Base-by-base conservation (phyloP, 176 grass and related monocot species). In the Triticum urartu region DNA sequence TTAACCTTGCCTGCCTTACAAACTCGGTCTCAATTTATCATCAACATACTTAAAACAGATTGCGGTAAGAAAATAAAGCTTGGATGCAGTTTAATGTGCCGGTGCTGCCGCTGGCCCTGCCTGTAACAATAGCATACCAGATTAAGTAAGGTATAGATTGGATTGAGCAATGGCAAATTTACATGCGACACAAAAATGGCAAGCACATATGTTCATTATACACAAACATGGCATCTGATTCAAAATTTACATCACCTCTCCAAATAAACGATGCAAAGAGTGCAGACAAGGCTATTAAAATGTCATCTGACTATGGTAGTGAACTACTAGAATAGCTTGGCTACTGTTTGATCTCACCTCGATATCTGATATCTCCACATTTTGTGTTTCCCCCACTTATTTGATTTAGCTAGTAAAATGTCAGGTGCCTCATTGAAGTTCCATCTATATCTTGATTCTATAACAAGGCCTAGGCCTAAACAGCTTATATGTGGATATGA, bases 1-100 rank as follows among this genome's bases (percentile, higher is more conserved):
- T 69, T 76, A 79, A 87, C 68, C n/a, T 68, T 62, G 89, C 75
- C 68, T 50, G 60, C 43, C 86, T 70, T 63, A 83, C 39, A 69
- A 86, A 81, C 34, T 21, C 32, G 18, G 77, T 77, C 76, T 80
- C 81, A 85, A 32, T 77, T 87, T 81, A 61, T 75, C 47, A 0
- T 77, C 72, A 71, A 85, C 65, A 87, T 59, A 78, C 38, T 68
- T 2, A 68, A 83, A 75, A 38, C 45, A 80, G 50, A 54, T 79
- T 52, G 17, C 1, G 21, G 60, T 43, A 39, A 75, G n/a, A 60
- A 77, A 77, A 86, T 45, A 58, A 20, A 84, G 0, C 48, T n/a
- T 35, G 3, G 9, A 25, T n/a, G 9, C 38, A 68, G 1, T 9
- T 63, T 70, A 63, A 43, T 88, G 79, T 13, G 77, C 81, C 25